These are phyloP conservation scores for Omphalotus guepiniiformis DNA, from an alignment of 768 basidiomycete species.

Conservation along the genomic window DNA sequence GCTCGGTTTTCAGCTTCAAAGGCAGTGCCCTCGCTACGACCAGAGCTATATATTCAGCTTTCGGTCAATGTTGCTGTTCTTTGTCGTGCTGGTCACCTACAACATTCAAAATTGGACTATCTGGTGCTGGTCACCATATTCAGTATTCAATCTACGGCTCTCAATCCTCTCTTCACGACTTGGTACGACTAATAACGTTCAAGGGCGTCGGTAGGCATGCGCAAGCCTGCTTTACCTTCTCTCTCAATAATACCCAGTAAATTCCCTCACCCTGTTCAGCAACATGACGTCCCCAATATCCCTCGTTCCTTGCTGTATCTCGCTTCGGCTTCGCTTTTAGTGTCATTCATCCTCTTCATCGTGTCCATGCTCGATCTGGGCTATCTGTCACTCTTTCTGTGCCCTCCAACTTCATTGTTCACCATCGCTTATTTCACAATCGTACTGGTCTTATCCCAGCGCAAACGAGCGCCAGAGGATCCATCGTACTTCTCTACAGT, in stretches of 20 bases:
- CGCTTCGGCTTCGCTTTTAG: slow-evolving; percentile 21
- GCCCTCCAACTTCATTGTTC: slow-evolving; percentile 25
- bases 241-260: background rate
- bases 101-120: slow-evolving; percentile 10
- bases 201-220: slow-evolving; percentile 1
- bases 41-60: background rate
- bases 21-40: background rate
- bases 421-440: slow-evolving; percentile 26
- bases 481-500: slow-evolving; percentile 31
- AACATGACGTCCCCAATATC: slow-evolving; percentile 14
- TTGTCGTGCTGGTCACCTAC: slow-evolving; percentile 25
- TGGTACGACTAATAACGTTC: too few species aligned
- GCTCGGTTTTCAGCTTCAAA: background rate
- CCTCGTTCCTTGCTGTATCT: slow-evolving; percentile 25
- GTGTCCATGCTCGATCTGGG: slow-evolving; percentile 31
- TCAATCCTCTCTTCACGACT: slow-evolving; percentile 1
- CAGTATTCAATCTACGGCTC: slow-evolving; percentile 10
- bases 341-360: slow-evolving; percentile 22
- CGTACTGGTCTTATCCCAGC: slow-evolving; percentile 22
- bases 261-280: slow-evolving; percentile 8
- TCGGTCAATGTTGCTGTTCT: background rate
- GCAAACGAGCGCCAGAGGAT: slow-evolving; percentile 19
- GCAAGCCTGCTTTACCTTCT: slow-evolving; percentile 5
- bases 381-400: slow-evolving; percentile 29
- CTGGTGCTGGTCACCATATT: slow-evolving; percentile 26